phyloP scores from a whole-genome alignment of 2,329 filamentous ascomycete species.

The Cladosporium sp. region DNA sequence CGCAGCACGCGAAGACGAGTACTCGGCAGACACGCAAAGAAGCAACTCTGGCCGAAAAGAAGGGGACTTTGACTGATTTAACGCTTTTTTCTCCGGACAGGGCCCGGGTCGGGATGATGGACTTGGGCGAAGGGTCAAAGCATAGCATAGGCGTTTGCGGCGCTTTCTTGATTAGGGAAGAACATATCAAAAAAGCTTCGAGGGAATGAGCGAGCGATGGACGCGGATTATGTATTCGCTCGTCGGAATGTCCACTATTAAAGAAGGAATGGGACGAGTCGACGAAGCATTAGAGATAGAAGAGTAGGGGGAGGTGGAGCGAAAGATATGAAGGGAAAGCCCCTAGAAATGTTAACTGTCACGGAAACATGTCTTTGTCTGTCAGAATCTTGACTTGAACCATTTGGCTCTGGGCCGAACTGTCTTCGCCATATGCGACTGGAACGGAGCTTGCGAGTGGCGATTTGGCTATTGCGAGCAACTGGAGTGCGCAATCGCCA shows the following conservation, averaged over 20 bases:
- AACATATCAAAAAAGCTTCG: conserved; percentile 15
- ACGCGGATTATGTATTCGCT: background rate
- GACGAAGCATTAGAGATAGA: conserved; percentile 13
- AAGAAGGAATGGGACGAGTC: conserved; percentile 5
- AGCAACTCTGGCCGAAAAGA: background rate
- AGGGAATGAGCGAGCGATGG: conserved; percentile 7
- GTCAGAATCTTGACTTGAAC: background rate
- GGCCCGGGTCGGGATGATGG: conserved; percentile 12
- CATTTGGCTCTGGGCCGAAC: background rate
- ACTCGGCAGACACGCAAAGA: background rate
- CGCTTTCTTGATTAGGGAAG: conserved; percentile 21
- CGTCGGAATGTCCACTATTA: background rate
- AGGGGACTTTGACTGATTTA: conserved; percentile 7
- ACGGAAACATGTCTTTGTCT: background rate
- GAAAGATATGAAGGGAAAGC: conserved; percentile 7
- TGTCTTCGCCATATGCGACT: background rate
- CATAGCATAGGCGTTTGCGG: conserved; percentile 33
- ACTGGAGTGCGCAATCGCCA: background rate
- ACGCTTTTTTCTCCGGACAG: conserved; percentile 17
- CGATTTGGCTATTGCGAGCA: background rate
- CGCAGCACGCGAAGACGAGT: conserved; percentile 13
- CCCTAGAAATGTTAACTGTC: conserved; percentile 7
- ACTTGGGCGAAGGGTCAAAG: conserved; percentile 23
- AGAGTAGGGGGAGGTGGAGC: background rate
- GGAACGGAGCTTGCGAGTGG: background rate